A percentile compares a stretch with the other conserved stretches of the same genome.
Evolutionary conservation across 2,329 filamentous ascomycete genomes (phyloP).

Genomic region (Mycocentrospora acerina): DNA sequence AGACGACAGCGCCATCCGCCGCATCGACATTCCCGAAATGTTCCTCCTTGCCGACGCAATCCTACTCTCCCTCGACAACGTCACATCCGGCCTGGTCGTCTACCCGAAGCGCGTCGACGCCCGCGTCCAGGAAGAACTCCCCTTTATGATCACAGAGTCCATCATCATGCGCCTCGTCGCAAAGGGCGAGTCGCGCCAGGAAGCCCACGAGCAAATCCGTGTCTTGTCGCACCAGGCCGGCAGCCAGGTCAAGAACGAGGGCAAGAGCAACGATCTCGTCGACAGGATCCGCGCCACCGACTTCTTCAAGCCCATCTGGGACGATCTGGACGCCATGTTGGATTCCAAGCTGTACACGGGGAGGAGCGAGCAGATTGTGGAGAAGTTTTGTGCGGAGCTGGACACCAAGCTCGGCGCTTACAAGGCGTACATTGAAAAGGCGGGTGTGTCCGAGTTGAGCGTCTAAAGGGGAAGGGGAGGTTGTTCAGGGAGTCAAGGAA

Average conservation of each 20-base stretch:
- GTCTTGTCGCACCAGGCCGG: constrained; percentile 78
- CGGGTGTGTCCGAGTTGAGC: constrained; percentile 35
- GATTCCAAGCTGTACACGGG: constrained; percentile 64
- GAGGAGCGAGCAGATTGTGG: constrained; percentile 43
- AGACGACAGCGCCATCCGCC: constrained; percentile 72
- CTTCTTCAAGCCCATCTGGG: constrained; percentile 73
- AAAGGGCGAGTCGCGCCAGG: constrained; percentile 71
- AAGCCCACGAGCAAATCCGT: constrained; percentile 82
- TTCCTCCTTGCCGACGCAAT: constrained; percentile 58
- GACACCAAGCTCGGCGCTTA: constrained; percentile 53
- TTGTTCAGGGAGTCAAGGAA: neutral
- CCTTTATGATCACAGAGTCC: constrained; percentile 76
- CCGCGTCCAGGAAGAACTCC: constrained; percentile 70
- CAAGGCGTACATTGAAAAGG: constrained; percentile 46
- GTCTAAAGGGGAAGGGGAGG: constrained; percentile 18
- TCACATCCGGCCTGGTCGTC: constrained; percentile 72
- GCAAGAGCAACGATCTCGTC: constrained; percentile 78
- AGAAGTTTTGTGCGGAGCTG: constrained; percentile 23
- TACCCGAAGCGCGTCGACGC: constrained; percentile 73
- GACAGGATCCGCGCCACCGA: constrained; percentile 70
- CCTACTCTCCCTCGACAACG: constrained; percentile 68
- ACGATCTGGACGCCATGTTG: constrained; percentile 67
- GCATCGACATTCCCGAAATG: constrained; percentile 53
- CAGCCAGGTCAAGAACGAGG: constrained; percentile 69
- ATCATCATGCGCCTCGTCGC: constrained; percentile 67